Base-by-base conservation (phyloP, 2,329 filamentous ascomycete genomes). In the Cytospora mali region DNA sequence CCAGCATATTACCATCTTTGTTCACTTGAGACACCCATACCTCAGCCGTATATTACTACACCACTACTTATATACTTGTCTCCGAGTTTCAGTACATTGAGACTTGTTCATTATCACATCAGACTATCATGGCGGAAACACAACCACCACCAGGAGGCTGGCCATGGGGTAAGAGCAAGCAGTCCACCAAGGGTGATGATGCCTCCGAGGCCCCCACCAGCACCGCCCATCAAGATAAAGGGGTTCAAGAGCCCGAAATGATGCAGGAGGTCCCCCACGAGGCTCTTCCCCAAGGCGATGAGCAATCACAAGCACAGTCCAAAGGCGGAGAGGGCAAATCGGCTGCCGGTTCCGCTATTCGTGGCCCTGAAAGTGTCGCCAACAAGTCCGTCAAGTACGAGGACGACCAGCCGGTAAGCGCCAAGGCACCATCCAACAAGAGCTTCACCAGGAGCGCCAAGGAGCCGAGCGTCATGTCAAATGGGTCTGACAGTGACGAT, bases 111-210 rank as follows among this genome's bases (percentile, higher is more conserved):
- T 25, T n/a, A 14, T 18, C 35, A 59, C 28, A 49, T 29, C 27
- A 58, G 21, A 64, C 6, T 16, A 50, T 50, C 52, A 67, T 67
- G 66, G 50, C 66, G 42, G 66, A 67, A 52, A 57, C 59, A 27
- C 61, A 65, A n/a, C 56, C 64, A 51, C 55, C 64, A 50, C 63
- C 65, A 50, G 66, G 66, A 64, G 66, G 57, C 27, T 67, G 66
- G 66, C 66, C 66, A 42, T 67, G 64, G 64, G 62, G 64, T 54
- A 67, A 67, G 64, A 63, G 61, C 54, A 66, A 65, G 57, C 50
- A 61, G 27, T 53, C 59, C 3, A 49, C 59, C 23, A 59, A 55
- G 49, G 62, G 62, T 11, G 60, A 58, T 46, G 61, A 62, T 18
- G 56, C 23, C 29, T 66, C 64, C 6, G 62, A 66, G 50, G 61